Percentiles rank a stretch among this genome's conserved stretches.
These are phyloP conservation scores for Pichia membranifaciens DNA, from an alignment of 805 yeast species.

Conservation along the genomic window DNA sequence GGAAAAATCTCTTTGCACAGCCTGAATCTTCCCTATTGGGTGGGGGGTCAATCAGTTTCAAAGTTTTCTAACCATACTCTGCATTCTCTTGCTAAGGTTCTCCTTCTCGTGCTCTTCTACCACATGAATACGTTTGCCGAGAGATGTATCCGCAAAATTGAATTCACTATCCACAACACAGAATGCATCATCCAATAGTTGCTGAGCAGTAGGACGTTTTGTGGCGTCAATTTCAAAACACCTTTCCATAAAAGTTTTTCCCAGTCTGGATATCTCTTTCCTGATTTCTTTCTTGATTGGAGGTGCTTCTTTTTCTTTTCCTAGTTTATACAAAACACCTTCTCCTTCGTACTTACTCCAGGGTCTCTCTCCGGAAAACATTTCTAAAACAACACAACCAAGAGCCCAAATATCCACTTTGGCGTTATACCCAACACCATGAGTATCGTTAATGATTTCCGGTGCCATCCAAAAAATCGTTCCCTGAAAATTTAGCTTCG, in stretches of 20 bases:
- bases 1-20: too few species aligned
- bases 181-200: constrained; percentile 46
- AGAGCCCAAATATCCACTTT: constrained; percentile 97
- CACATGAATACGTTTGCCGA: constrained; percentile 27
- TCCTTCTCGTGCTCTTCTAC: constrained; percentile 19
- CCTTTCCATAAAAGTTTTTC: constrained; percentile 61
- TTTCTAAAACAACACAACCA: constrained; percentile 94
- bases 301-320: constrained; percentile 77
- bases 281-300: constrained; percentile 90
- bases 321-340: constrained; percentile 87
- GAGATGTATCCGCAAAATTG: constrained; percentile 26
- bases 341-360: constrained; percentile 96
- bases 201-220: constrained; percentile 80
- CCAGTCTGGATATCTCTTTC: constrained; percentile 55
- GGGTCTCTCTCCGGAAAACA: constrained; percentile 96
- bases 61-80: constrained; percentile 14
- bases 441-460: constrained; percentile 85
- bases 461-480: constrained; percentile 99
- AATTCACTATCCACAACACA: constrained; percentile 23
- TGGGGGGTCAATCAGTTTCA: background rate
- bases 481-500: constrained; percentile 92
- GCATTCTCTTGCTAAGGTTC: constrained; percentile 12
- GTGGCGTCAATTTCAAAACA: constrained; percentile 80
- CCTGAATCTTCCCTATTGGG: background rate
- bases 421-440: constrained; percentile 90